Conservation (phyloP, 2,329 filamentous ascomycete species). For the Cercospora sojina region DNA sequence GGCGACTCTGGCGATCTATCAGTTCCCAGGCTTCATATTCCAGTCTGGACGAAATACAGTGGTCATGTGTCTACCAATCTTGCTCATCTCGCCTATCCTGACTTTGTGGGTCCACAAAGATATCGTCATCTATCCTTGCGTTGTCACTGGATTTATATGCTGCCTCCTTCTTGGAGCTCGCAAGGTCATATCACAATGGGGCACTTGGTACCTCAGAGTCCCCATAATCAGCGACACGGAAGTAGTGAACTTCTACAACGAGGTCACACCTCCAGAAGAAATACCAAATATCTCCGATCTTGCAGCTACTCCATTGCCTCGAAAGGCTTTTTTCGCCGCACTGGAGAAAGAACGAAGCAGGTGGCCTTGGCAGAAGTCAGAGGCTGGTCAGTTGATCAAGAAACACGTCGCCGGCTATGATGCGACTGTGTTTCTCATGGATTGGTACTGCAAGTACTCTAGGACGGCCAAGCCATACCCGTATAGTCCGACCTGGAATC, state of each 20-base stretch:
- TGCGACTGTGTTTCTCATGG: slow-evolving; percentile 54
- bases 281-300: slow-evolving; percentile 50
- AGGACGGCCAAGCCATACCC: slow-evolving; percentile 52
- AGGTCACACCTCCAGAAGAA: slow-evolving; percentile 37
- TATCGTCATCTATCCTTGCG: slow-evolving; percentile 47
- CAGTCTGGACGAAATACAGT: slow-evolving; percentile 54
- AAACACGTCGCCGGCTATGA: slow-evolving; percentile 54
- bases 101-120: slow-evolving; percentile 48
- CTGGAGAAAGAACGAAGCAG: slow-evolving; percentile 48
- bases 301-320: slow-evolving; percentile 50
- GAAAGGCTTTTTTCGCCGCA: slow-evolving; percentile 48
- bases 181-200: slow-evolving; percentile 58
- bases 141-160: slow-evolving; percentile 55
- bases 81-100: slow-evolving; percentile 11
- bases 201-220: slow-evolving; percentile 56
- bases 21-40: slow-evolving; percentile 56
- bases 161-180: slow-evolving; percentile 55
- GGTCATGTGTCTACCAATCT: slow-evolving; percentile 4
- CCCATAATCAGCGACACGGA: slow-evolving; percentile 52
- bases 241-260: slow-evolving; percentile 51
- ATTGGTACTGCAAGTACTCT: slow-evolving; percentile 53
- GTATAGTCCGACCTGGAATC: slow-evolving; percentile 58
- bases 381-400: slow-evolving; percentile 49
- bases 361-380: slow-evolving; percentile 45
- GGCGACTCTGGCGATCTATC: slow-evolving; percentile 46